Percentiles rank a stretch among this genome's conserved stretches.
Conservation (phyloP, 768 basidiomycete genomes). For the Hysterangium stoloniferum region DNA sequence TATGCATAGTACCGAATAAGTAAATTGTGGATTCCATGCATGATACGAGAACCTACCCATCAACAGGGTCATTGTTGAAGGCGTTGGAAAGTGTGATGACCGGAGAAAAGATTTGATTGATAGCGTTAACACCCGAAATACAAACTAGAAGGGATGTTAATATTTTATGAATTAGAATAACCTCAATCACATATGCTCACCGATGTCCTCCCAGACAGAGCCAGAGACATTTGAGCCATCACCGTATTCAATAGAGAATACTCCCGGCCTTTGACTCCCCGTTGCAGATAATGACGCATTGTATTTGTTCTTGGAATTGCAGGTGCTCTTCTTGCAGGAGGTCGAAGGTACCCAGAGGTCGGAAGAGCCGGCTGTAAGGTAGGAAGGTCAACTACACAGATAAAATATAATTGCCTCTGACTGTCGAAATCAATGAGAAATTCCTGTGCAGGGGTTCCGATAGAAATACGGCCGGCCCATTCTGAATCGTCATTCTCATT, state of each 20-base stretch:
- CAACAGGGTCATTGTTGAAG: slow-evolving; percentile 14
- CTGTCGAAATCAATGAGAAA: slow-evolving; percentile 36
- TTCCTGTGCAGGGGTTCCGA: slow-evolving; percentile 30
- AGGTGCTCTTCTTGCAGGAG: slow-evolving; percentile 18
- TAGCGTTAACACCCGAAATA: background rate
- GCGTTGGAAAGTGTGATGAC: slow-evolving; percentile 19
- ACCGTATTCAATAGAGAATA: slow-evolving; percentile 33
- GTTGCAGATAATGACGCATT: slow-evolving; percentile 24
- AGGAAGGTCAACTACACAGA: too few species aligned
- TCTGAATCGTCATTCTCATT: slow-evolving; percentile 21
- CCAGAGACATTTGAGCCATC: slow-evolving; percentile 34
- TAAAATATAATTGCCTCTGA: background rate
- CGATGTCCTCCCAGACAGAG: slow-evolving; percentile 30
- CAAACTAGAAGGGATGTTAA: background rate
- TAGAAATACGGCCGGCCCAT: slow-evolving; percentile 31
- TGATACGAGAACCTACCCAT: slow-evolving; percentile 16
- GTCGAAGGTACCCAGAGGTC: slow-evolving; percentile 29
- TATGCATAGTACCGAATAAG: background rate
- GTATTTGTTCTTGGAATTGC: slow-evolving; percentile 21
- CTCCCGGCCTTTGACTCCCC: slow-evolving; percentile 19
- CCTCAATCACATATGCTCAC: slow-evolving; percentile 15
- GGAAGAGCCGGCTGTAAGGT: too few species aligned
- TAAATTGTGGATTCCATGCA: background rate
- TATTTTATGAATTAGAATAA: background rate
- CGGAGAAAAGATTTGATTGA: slow-evolving; percentile 21